Conservation (phyloP, 2,329 filamentous ascomycete genomes). For the Fusarium sp. region DNA sequence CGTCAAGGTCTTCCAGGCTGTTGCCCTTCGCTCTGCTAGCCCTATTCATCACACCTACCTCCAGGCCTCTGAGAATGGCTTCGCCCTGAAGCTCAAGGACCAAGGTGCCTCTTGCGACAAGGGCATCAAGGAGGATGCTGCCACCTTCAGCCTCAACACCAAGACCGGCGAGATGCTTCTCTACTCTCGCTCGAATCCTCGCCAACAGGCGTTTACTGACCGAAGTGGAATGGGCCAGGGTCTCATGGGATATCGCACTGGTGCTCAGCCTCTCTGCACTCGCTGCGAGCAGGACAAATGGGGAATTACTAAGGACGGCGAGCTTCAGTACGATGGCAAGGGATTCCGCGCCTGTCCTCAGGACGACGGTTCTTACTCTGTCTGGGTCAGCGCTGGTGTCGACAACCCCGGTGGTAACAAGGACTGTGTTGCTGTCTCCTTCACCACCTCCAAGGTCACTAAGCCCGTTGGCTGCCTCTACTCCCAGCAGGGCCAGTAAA, state of each 20-base stretch:
- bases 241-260: conserved; percentile 64
- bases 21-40: conserved; percentile 63
- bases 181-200: conserved; percentile 51
- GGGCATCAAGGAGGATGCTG: conserved; percentile 52
- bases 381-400: conserved; percentile 54
- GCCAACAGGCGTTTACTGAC: conserved; percentile 66
- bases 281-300: conserved; percentile 63
- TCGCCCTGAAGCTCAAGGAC: conserved; percentile 58
- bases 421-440: conserved; percentile 56
- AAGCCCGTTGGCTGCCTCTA: conserved; percentile 56
- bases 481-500: conserved; percentile 34
- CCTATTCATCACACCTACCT: conserved; percentile 60
- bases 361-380: conserved; percentile 54
- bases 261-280: conserved; percentile 53
- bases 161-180: conserved; percentile 61
- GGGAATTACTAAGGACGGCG: conserved; percentile 55
- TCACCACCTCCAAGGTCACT: conserved; percentile 47
- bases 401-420: conserved; percentile 53
- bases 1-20: conserved; percentile 57
- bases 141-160: conserved; percentile 63
- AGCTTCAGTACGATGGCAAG: conserved; percentile 60
- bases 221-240: conserved; percentile 71
- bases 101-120: conserved; percentile 64
- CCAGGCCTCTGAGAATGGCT: conserved; percentile 58
- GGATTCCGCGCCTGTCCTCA: conserved; percentile 66